Percentiles rank a stretch among this genome's conserved stretches.
Evolutionary conservation across 257 asterid genomes (phyloP).

Genomic region (Parsonsia alboflavescens): DNA sequence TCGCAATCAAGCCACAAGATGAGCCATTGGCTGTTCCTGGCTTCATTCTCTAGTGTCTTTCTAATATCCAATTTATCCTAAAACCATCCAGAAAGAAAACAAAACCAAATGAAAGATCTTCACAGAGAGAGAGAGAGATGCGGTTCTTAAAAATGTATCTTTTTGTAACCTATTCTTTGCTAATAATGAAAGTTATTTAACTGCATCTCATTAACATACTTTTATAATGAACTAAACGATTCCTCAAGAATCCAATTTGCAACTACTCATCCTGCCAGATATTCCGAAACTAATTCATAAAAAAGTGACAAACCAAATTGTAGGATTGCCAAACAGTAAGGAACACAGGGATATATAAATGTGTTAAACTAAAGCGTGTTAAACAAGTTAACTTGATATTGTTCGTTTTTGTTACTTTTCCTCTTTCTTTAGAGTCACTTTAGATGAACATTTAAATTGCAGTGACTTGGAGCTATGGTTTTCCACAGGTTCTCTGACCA

Average conservation of each 20-base stretch:
- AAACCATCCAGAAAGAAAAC: constrained; percentile 13
- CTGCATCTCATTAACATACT: background rate
- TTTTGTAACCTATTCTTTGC: background rate
- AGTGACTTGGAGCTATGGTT: background rate
- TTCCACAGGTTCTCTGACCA: background rate
- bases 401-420: background rate
- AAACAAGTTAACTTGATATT: background rate
- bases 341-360: too few species aligned
- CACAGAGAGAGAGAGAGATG: too few species aligned
- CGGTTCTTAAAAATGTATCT: background rate
- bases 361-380: background rate
- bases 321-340: background rate
- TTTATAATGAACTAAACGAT: background rate
- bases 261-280: background rate
- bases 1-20: constrained; percentile 98
- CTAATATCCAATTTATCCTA: constrained; percentile 82
- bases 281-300: background rate
- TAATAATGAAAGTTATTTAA: background rate
- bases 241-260: background rate
- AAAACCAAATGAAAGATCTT: background rate
- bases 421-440: background rate
- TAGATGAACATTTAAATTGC: background rate
- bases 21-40: constrained; percentile 90
- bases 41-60: constrained; percentile 90
- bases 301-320: background rate